phyloP scores from a whole-genome alignment of 1,284 basidiomycete genomes.

The Ceratobasidium sp. region DNA sequence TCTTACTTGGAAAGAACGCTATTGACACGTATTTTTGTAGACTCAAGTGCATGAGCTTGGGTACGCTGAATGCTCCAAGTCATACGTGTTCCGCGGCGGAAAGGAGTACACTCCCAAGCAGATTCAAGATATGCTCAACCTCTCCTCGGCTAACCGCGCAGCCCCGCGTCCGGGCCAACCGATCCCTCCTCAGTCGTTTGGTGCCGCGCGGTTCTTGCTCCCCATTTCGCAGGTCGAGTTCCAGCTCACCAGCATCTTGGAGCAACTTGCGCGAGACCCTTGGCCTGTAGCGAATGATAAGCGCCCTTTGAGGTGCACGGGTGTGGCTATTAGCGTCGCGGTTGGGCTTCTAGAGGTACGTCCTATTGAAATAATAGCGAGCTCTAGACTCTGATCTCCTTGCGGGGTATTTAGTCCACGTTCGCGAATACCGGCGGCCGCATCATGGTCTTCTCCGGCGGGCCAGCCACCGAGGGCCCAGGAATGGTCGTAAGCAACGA shows the following conservation, averaged over 20 bases:
- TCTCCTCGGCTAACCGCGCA: constrained; percentile 80
- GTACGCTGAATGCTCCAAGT: constrained; percentile 96
- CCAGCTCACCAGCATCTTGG: constrained; percentile 94
- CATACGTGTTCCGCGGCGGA: constrained; percentile 98
- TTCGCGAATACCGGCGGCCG: constrained; percentile 97
- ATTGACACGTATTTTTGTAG: constrained; percentile 59
- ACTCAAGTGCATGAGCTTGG: constrained; percentile 99
- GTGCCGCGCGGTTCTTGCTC: constrained; percentile 93
- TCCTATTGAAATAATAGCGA: constrained; percentile 19
- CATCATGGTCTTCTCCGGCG: constrained; percentile 97
- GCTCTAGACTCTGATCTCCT: neutral
- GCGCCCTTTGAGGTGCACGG: constrained; percentile 94
- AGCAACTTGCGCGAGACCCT: constrained; percentile 90
- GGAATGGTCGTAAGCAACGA: constrained; percentile 98
- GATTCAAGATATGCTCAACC: constrained; percentile 98
- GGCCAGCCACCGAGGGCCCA: constrained; percentile 96
- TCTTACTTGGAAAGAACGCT: neutral
- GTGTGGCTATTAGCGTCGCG: constrained; percentile 94
- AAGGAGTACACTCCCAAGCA: constrained; percentile 98
- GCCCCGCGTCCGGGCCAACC: constrained; percentile 89
- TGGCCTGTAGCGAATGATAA: constrained; percentile 99
- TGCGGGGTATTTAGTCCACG: constrained; percentile 69
- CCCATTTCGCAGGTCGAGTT: constrained; percentile 96
- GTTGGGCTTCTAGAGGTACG: constrained; percentile 91
- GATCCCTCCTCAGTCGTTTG: constrained; percentile 79